These are phyloP conservation scores for Maudiozyma serrabonitensis DNA, from an alignment of 805 yeast genomes.

Conservation along the genomic window DNA sequence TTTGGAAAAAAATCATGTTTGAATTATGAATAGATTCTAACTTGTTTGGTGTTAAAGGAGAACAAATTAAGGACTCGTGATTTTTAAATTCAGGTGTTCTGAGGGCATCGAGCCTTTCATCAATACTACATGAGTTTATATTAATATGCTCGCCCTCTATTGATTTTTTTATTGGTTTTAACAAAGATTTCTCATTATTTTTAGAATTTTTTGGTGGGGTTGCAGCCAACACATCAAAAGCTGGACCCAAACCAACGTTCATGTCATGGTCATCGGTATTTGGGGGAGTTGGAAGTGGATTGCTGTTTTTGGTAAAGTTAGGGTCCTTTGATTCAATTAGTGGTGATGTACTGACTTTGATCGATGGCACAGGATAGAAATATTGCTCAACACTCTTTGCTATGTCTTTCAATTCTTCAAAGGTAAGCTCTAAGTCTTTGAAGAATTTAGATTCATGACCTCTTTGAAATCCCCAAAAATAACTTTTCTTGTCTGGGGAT, in stretches of 20 bases:
- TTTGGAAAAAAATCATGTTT: neutral
- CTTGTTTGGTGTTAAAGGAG: slow-evolving; percentile 2
- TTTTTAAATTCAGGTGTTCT: slow-evolving; percentile 8
- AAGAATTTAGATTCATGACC: slow-evolving; percentile 68
- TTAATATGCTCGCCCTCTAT: neutral
- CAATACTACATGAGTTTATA: slow-evolving; percentile 6
- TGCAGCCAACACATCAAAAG: neutral
- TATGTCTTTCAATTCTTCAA: slow-evolving; percentile 9
- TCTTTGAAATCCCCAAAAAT: slow-evolving; percentile 80
- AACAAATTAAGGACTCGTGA: neutral
- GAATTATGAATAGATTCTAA: neutral
- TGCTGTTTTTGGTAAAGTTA: neutral
- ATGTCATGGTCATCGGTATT: neutral
- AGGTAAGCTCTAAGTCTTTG: slow-evolving; percentile 30
- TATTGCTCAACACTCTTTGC: slow-evolving; percentile 7
- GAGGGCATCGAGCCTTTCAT: slow-evolving; percentile 7
- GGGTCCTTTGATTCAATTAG: neutral
- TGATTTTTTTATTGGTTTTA: neutral
- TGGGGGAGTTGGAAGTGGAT: slow-evolving; percentile 4
- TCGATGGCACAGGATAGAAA: neutral
- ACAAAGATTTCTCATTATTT: slow-evolving; percentile 3
- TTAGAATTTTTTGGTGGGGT: neutral
- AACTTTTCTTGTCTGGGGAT: slow-evolving; percentile 73
- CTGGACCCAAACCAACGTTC: neutral
- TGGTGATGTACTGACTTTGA: neutral